Conservation (phyloP, 805 yeast genomes). For the Ogataea paraovalis region DNA sequence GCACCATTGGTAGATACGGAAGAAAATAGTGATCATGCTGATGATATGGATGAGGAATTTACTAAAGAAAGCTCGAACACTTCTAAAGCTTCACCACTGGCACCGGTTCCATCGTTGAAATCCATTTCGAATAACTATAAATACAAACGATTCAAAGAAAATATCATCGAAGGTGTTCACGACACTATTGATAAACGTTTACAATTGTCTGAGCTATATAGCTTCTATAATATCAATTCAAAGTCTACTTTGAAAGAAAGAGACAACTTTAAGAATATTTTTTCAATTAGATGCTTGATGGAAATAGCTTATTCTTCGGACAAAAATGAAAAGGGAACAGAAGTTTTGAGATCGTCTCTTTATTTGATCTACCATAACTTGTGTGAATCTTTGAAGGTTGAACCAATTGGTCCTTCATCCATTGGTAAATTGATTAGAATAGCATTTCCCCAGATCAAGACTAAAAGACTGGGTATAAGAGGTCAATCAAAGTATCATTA, state of each 20-base stretch:
- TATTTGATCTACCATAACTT: slow-evolving; percentile 21
- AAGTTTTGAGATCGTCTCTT: slow-evolving; percentile 17
- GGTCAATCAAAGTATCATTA: slow-evolving; percentile 81
- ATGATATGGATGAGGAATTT: not conserved
- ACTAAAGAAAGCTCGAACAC: not conserved
- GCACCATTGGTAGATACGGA: not conserved
- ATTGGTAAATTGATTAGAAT: slow-evolving; percentile 69
- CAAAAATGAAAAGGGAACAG: slow-evolving; percentile 11
- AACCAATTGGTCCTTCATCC: slow-evolving; percentile 68
- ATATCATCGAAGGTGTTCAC: slow-evolving; percentile 14
- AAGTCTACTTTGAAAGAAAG: slow-evolving; percentile 16
- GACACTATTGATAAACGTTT: slow-evolving; percentile 14
- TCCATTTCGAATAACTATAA: slow-evolving; percentile 13
- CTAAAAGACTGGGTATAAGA: slow-evolving; percentile 73
- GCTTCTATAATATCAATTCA: slow-evolving; percentile 15
- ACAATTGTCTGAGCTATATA: slow-evolving; percentile 13
- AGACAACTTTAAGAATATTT: slow-evolving; percentile 20
- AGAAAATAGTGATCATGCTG: not conserved
- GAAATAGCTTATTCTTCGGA: slow-evolving; percentile 18
- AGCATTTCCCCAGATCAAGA: slow-evolving; percentile 59
- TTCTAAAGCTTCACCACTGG: not conserved
- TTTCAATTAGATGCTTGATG: slow-evolving; percentile 23
- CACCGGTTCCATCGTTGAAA: slow-evolving; percentile 7
- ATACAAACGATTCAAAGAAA: slow-evolving; percentile 15
- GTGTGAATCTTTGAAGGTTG: slow-evolving; percentile 22